phyloP scores from a whole-genome alignment of 768 basidiomycete genomes.

The Phylloporus arenicola region DNA sequence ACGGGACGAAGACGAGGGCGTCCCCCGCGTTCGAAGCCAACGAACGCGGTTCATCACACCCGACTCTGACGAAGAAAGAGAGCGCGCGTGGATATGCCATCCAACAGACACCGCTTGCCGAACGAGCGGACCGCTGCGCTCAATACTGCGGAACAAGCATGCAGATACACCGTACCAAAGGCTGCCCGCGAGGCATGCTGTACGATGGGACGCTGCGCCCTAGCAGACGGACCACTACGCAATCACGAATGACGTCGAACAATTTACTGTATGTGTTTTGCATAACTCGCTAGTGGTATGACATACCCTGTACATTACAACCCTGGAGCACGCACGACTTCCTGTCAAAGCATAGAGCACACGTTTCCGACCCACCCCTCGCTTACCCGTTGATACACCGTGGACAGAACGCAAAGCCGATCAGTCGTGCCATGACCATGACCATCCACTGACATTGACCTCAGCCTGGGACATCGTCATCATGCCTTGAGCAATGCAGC shows the following conservation, averaged over 20 bases:
- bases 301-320: background rate
- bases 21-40: conserved; percentile 1
- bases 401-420: background rate
- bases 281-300: background rate
- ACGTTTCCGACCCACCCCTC: background rate
- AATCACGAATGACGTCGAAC: background rate
- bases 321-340: background rate
- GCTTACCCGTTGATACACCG: background rate
- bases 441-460: background rate
- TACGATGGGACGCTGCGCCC: conserved; percentile 1
- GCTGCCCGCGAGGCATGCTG: background rate
- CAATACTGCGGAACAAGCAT: conserved; percentile 13
- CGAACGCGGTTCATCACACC: conserved; percentile 13
- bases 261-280: background rate
- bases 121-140: conserved; percentile 6
- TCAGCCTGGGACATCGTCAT: background rate
- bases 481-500: background rate
- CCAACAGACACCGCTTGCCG: background rate
- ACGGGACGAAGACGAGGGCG: background rate
- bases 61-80: background rate
- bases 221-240: background rate
- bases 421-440: background rate
- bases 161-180: conserved; percentile 8
- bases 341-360: background rate
- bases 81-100: background rate